These are phyloP conservation scores for Corrigiola litoralis DNA, from an alignment of 179 eudicot genomes.

Conservation along the genomic window DNA sequence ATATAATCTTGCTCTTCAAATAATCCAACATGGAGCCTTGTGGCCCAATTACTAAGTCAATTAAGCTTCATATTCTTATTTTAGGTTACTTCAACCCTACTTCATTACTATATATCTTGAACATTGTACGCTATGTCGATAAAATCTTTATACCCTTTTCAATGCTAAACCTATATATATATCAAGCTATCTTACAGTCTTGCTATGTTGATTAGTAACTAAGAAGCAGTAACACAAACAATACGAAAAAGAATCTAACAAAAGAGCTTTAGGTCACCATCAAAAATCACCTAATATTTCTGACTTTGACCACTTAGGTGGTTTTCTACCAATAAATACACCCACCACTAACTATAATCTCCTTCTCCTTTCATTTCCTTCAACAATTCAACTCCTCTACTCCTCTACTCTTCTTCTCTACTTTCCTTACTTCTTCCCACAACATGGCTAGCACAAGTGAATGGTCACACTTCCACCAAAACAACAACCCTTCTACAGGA, in stretches of 20 bases:
- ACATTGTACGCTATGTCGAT: too few relatives aligned
- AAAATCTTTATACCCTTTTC: too few relatives aligned
- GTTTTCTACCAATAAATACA: slow-evolving; percentile 29
- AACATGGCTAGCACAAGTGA: slow-evolving; percentile 29
- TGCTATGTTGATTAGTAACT: not conserved
- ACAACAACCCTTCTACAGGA: slow-evolving; percentile 1
- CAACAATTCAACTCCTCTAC: not conserved
- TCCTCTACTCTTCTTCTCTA: not conserved
- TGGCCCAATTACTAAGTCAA: too few relatives aligned
- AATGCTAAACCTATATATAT: too few relatives aligned
- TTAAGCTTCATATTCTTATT: too few relatives aligned
- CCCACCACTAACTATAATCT: slow-evolving; percentile 12
- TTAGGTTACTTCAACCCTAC: too few relatives aligned
- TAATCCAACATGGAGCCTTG: too few relatives aligned
- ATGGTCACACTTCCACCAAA: slow-evolving; percentile 30
- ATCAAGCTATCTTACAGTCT: too few relatives aligned
- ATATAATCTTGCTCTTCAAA: too few relatives aligned
- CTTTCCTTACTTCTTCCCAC: too few relatives aligned
- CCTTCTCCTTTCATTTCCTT: slow-evolving; percentile 2
- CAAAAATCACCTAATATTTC: slow-evolving; percentile 29
- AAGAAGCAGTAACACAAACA: not conserved
- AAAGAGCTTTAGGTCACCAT: slow-evolving; percentile 18
- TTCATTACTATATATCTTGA: too few relatives aligned
- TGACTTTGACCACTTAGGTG: slow-evolving; percentile 33
- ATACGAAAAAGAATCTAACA: not conserved